phyloP scores from a whole-genome alignment of 2,329 filamentous ascomycete genomes.

The Capronia epimyces region DNA sequence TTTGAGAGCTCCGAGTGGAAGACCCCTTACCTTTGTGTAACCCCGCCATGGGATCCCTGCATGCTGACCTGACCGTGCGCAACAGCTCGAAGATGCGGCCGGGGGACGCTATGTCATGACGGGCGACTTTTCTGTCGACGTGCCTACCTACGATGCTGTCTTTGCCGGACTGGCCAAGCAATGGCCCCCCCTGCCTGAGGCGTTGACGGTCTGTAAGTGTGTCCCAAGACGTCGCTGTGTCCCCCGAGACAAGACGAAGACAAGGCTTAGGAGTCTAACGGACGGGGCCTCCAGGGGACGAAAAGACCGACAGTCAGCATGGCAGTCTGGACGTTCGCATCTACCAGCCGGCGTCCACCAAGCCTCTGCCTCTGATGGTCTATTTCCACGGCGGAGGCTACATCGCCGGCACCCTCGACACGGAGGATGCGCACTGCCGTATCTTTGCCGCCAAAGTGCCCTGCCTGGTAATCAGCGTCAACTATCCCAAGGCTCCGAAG shows the following conservation, averaged over 20 bases:
- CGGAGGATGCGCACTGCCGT: constrained; percentile 35
- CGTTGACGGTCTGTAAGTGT: constrained; percentile 21
- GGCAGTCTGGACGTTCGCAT: constrained; percentile 21
- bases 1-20: no score
- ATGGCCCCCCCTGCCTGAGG: constrained; percentile 20
- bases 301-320: constrained; percentile 15
- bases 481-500: constrained; percentile 30
- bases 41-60: not conserved
- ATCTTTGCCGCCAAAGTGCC: constrained; percentile 31
- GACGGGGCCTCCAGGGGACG: constrained; percentile 12
- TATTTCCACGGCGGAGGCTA: constrained; percentile 38
- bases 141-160: constrained; percentile 21
- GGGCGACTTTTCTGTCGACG: constrained; percentile 19
- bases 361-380: constrained; percentile 33
- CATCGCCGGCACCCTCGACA: constrained; percentile 34
- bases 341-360: constrained; percentile 21
- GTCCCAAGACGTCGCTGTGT: no score
- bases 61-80: not conserved
- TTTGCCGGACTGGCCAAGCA: constrained; percentile 19
- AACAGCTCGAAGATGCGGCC: constrained; percentile 24
- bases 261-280: no score
- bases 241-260: no score
- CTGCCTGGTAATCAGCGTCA: constrained; percentile 34
- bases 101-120: constrained; percentile 23
- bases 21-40: no score